Base-by-base conservation (phyloP, 129 eudicot genomes). In the Apium graveolens region DNA sequence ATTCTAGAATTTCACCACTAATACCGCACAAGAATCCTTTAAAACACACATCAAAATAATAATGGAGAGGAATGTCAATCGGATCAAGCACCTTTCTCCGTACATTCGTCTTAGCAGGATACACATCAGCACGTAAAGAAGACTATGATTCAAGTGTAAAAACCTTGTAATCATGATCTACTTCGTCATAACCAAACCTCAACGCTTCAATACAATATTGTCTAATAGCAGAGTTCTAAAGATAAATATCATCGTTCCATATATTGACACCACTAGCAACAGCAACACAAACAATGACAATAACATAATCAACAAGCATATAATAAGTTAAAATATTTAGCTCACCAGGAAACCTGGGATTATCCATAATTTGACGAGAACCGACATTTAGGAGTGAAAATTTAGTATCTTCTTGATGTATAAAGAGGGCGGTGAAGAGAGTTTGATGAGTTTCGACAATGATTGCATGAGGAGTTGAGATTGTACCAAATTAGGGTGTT, bases 291-390 rank as follows among this genome's bases (percentile, higher is more conserved):
- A 48, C 55, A 17, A 48, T 48, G 55, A 7, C 24, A 16, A 14
- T 48, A 2, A 6, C 55, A 48, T 24, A 48, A 48, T 24, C 55
- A 17, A 48, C 24, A 48, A 48, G 5, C 0, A 4, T 14, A 48
- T 2, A 48, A 17, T 35, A n/a, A n/a, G n/a, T 35, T 35, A 20
- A 46, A 20, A 0, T 1, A 3, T 7, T 7, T 4, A 20, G 55
- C 7, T 5, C 3, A 17, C 17, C 0, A 0, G 55, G 55, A 4
- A 48, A 48, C 21, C 17, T 48, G 4, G 17, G 24, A 48, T 48
- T 7, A 48, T 5, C 24, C 86, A 89, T 35, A 92, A 81, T 0
- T 92, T 88, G 34, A 95, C 93, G 46, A 92, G 86, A 78, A 89
- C 85, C 1, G 96, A 83, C 92, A 89, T 1, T 90, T 76, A 0